Evolutionary conservation across 2,329 filamentous ascomycete genomes (phyloP).

Genomic region (Diaporthe citri): DNA sequence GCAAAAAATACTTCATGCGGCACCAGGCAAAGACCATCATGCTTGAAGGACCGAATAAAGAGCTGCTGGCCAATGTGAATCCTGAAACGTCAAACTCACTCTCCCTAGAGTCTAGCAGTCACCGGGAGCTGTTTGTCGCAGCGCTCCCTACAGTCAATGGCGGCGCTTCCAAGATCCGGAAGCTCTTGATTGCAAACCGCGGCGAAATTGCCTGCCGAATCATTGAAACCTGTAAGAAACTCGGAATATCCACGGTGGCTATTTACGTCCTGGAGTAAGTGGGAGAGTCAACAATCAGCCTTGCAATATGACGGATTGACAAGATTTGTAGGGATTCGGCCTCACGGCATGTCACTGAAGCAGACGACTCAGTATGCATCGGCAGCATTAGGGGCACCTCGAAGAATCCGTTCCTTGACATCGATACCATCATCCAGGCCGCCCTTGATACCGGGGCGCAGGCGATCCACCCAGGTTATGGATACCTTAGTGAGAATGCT

Average conservation of each 20-base stretch:
- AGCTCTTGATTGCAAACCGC: not conserved
- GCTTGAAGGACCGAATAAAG: not conserved
- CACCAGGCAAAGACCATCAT: not conserved
- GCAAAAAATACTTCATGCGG: too few relatives aligned
- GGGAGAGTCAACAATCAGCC: not conserved
- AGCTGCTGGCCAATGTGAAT: not conserved
- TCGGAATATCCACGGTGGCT: not conserved
- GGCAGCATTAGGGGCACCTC: not conserved
- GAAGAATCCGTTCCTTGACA: not conserved
- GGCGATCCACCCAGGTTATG: conserved; percentile 76
- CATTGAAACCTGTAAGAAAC: not conserved
- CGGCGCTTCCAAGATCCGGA: not conserved
- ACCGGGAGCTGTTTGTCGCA: not conserved
- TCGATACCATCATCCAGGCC: conserved; percentile 59
- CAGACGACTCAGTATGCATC: not conserved
- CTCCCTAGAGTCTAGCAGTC: not conserved
- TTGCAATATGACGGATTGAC: not conserved
- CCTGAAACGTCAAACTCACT: not conserved
- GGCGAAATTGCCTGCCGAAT: conserved; percentile 1
- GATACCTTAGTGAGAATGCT: conserved; percentile 74
- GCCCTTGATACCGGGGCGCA: conserved; percentile 63
- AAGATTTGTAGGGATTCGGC: not conserved
- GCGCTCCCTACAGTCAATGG: not conserved
- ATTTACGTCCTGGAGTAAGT: not conserved
- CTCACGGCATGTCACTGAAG: not conserved